phyloP scores from a whole-genome alignment of 2,329 filamentous ascomycete species.

The Pezicula neosporulosa region DNA sequence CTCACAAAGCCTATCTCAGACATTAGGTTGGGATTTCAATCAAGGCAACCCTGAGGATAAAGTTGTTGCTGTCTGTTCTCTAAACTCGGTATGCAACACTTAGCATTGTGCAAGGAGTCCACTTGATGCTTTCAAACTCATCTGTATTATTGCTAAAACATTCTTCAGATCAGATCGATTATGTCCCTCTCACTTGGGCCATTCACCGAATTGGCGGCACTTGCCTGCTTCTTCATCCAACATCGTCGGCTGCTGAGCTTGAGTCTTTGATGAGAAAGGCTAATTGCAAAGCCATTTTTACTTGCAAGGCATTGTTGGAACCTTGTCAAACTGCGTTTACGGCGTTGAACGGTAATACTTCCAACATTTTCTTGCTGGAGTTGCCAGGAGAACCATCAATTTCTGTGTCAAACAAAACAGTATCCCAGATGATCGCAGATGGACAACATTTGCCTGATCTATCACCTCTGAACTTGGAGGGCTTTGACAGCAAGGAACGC shows the following conservation, averaged over 20 bases:
- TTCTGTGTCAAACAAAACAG: conserved; percentile 48
- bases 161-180: conserved; percentile 65
- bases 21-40: conserved; percentile 57
- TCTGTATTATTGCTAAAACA: conserved; percentile 5
- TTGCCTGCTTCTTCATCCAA: conserved; percentile 70
- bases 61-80: conserved; percentile 66
- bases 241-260: conserved; percentile 66
- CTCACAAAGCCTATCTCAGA: neutral
- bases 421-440: conserved; percentile 61
- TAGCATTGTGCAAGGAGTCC: neutral
- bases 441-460: conserved; percentile 50
- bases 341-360: neutral
- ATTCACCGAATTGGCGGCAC: conserved; percentile 69
- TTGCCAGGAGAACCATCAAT: conserved; percentile 40
- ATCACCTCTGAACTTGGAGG: conserved; percentile 51
- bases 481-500: conserved; percentile 60
- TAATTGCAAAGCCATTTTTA: conserved; percentile 67
- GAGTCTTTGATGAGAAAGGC: conserved; percentile 70
- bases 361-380: conserved; percentile 48
- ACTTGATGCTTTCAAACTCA: neutral
- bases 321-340: conserved; percentile 53
- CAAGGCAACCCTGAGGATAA: conserved; percentile 74
- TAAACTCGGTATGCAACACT: conserved; percentile 62
- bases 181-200: conserved; percentile 67
- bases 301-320: conserved; percentile 54